These are phyloP conservation scores for Aureoboletus auriporus DNA, from an alignment of 768 basidiomycete species.

Conservation along the genomic window DNA sequence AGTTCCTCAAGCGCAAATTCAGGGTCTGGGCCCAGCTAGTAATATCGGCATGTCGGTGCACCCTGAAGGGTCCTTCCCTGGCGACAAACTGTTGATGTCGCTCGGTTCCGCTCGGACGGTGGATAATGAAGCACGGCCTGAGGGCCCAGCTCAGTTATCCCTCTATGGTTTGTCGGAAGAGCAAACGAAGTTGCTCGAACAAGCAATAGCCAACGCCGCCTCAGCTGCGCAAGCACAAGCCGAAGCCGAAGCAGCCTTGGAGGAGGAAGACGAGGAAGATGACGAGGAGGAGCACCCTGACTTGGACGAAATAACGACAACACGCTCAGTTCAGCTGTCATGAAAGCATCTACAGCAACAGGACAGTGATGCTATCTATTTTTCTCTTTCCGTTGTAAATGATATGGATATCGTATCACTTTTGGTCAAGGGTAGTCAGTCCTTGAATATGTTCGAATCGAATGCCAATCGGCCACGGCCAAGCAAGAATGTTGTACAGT, in stretches of 20 bases:
- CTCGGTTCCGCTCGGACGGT: conserved; percentile 6
- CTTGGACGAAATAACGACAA: conserved; percentile 12
- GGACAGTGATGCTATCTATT: conserved; percentile 22
- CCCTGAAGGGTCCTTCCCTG: conserved; percentile 12
- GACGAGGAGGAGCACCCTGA: conserved; percentile 36
- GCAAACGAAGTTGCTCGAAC: conserved; percentile 63
- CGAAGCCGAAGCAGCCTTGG: conserved; percentile 71
- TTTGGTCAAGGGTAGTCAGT: conserved; percentile 7
- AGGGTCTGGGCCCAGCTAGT: conserved; percentile 1
- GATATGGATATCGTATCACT: conserved; percentile 23
- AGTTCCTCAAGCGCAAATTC: conserved; percentile 16
- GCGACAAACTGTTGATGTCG: conserved; percentile 3
- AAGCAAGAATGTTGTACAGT: conserved; percentile 23
- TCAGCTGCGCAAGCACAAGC: conserved; percentile 74
- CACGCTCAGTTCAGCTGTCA: conserved; percentile 11
- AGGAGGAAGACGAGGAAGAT: conserved; percentile 61
- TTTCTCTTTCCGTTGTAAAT: conserved; percentile 16
- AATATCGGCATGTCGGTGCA: neutral
- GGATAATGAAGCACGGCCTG: conserved; percentile 5
- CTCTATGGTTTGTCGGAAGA: conserved; percentile 72
- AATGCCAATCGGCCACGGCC: conserved; percentile 7
- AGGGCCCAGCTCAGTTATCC: conserved; percentile 43
- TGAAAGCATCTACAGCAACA: conserved; percentile 1
- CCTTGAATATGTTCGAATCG: conserved; percentile 10
- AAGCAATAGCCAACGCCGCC: conserved; percentile 71